These are phyloP conservation scores for Nakazawaea molendinolei DNA, from an alignment of 805 yeast species.

Conservation along the genomic window DNA sequence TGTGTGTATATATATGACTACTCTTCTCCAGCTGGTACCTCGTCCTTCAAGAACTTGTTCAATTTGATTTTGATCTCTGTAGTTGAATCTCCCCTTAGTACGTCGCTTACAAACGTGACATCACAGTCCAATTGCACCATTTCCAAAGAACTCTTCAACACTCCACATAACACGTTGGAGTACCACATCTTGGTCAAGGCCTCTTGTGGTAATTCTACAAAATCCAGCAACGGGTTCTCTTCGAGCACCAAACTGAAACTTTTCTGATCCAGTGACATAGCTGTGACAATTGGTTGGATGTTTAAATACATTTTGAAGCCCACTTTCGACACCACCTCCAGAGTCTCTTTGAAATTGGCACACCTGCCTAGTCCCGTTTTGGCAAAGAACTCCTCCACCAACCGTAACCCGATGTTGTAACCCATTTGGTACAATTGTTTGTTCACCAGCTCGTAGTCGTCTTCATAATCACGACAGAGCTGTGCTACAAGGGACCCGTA, in stretches of 20 bases:
- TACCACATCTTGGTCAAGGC: conserved; percentile 81
- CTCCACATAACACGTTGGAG: conserved; percentile 85
- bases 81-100: conserved; percentile 69
- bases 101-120: conserved; percentile 71
- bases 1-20: neutral
- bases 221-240: conserved; percentile 91
- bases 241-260: conserved; percentile 64
- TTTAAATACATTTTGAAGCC: conserved; percentile 90
- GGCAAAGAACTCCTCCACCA: conserved; percentile 90
- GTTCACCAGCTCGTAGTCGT: conserved; percentile 75
- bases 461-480: conserved; percentile 73
- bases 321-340: conserved; percentile 76
- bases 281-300: conserved; percentile 65
- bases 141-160: conserved; percentile 83
- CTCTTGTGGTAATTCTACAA: conserved; percentile 89
- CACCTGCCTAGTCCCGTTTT: conserved; percentile 85
- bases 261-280: conserved; percentile 73
- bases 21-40: conserved; percentile 96
- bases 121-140: conserved; percentile 95
- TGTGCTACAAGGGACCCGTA: conserved; percentile 94
- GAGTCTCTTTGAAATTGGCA: conserved; percentile 71
- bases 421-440: conserved; percentile 89
- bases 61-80: conserved; percentile 78
- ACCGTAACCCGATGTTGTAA: conserved; percentile 82
- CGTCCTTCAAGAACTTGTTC: conserved; percentile 74